Conservation (phyloP, 805 yeast species). For the Kazachstania bromeliacearum region DNA sequence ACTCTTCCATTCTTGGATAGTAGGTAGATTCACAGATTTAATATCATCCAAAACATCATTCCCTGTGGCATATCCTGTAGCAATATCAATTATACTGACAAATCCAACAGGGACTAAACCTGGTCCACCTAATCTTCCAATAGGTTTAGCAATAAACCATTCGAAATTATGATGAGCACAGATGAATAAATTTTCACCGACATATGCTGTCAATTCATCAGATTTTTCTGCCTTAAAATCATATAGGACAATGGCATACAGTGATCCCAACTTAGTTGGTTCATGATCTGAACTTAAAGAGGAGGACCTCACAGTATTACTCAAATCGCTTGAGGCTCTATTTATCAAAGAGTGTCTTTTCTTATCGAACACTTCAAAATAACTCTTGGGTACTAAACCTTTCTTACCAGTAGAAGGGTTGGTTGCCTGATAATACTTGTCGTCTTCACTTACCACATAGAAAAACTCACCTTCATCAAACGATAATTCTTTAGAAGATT, state of each 20-base stretch:
- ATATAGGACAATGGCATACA: constrained; percentile 79
- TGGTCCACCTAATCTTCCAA: constrained; percentile 91
- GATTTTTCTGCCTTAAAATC: constrained; percentile 68
- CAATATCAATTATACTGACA: constrained; percentile 75
- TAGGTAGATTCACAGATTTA: constrained; percentile 62
- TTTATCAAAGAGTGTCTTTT: constrained; percentile 34
- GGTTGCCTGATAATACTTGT: constrained; percentile 79
- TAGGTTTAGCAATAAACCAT: constrained; percentile 97
- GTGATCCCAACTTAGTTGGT: constrained; percentile 31
- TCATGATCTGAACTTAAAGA: constrained; percentile 7
- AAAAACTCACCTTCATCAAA: constrained; percentile 82
- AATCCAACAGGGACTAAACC: constrained; percentile 91
- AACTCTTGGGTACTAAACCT: constrained; percentile 82
- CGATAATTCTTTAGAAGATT: constrained; percentile 69
- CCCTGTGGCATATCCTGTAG: constrained; percentile 49
- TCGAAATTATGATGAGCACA: constrained; percentile 95
- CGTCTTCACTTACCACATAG: constrained; percentile 58
- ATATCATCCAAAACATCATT: constrained; percentile 51
- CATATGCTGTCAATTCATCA: constrained; percentile 76
- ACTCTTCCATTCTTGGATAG: constrained; percentile 92
- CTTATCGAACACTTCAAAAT: constrained; percentile 70
- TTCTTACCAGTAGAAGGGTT: constrained; percentile 69
- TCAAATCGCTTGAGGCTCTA: not conserved
- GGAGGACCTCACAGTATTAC: not conserved
- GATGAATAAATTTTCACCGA: constrained; percentile 83